Percentiles rank a stretch among this genome's conserved stretches.
Evolutionary conservation across 2,329 filamentous ascomycete species (phyloP).

Genomic region (Fusarium sacchari): DNA sequence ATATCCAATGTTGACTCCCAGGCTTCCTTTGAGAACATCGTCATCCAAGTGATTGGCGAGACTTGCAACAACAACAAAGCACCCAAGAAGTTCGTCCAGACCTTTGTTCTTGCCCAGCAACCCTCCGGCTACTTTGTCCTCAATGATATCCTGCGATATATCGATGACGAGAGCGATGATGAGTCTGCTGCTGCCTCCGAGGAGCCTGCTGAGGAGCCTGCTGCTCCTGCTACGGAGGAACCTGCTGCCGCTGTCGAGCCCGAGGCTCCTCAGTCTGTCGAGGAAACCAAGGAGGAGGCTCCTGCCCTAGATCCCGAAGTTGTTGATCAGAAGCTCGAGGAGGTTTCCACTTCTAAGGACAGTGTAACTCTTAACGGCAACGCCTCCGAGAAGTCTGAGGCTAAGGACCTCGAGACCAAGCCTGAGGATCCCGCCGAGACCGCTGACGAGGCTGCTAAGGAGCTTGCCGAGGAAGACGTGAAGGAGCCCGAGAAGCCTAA

Average conservation of each 20-base stretch:
- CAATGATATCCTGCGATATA: slow-evolving; percentile 97
- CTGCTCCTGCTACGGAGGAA: slow-evolving; percentile 44
- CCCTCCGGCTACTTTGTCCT: slow-evolving; percentile 97
- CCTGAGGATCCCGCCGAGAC: slow-evolving; percentile 51
- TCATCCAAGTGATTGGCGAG: slow-evolving; percentile 98
- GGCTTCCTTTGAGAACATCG: slow-evolving; percentile 89
- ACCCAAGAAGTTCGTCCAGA: slow-evolving; percentile 96
- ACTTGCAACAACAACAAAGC: slow-evolving; percentile 93
- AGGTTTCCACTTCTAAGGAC: slow-evolving; percentile 58
- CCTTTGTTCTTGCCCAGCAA: slow-evolving; percentile 95
- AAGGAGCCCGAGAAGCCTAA: slow-evolving; percentile 74
- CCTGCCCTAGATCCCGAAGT: slow-evolving; percentile 57
- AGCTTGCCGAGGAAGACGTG: slow-evolving; percentile 64
- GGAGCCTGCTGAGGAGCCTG: slow-evolving; percentile 48
- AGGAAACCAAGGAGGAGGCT: slow-evolving; percentile 45
- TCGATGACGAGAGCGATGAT: slow-evolving; percentile 85
- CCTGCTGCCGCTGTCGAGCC: slow-evolving; percentile 48
- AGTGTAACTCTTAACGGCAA: slow-evolving; percentile 48
- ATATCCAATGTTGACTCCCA: slow-evolving; percentile 98
- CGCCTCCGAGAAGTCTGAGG: slow-evolving; percentile 48
- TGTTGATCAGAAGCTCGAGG: slow-evolving; percentile 81
- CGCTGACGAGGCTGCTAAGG: slow-evolving; percentile 61
- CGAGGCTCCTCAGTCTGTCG: slow-evolving; percentile 42
- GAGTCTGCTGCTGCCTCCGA: slow-evolving; percentile 58
- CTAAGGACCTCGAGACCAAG: slow-evolving; percentile 53